Percentiles rank a stretch among this genome's conserved stretches.
Evolutionary conservation across 1,284 basidiomycete genomes (phyloP).

Genomic region (Ceratorhiza oryzae-sativae): DNA sequence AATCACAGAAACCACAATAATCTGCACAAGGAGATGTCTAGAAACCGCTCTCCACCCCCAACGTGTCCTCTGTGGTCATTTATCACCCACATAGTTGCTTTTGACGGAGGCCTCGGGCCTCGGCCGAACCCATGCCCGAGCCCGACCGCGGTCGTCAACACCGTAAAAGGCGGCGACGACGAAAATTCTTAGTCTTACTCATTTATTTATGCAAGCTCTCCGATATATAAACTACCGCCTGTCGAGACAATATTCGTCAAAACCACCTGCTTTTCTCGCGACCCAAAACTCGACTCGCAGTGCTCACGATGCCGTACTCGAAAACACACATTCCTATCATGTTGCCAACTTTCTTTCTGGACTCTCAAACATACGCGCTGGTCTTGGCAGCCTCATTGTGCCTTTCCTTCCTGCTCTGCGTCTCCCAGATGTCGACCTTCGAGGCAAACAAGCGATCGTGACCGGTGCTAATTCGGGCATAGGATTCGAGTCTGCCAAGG

Average conservation of each 20-base stretch:
- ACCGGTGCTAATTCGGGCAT: conserved; percentile 57
- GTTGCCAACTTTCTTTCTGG: conserved; percentile 23
- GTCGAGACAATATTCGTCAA: background rate
- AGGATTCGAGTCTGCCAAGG: conserved; percentile 54
- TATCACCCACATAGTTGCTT: background rate
- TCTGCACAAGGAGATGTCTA: no score
- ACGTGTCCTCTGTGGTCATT: background rate
- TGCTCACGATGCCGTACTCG: conserved; percentile 29
- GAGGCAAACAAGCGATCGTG: conserved; percentile 50
- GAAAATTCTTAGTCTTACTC: background rate
- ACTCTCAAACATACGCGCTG: conserved; percentile 8
- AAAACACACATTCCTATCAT: conserved; percentile 9
- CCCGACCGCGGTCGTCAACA: background rate
- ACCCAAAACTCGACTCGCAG: background rate
- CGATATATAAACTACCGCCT: background rate
- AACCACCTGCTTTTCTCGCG: background rate
- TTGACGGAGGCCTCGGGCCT: background rate
- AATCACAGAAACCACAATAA: no score
- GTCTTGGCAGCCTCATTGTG: conserved; percentile 19
- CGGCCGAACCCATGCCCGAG: conserved; percentile 24
- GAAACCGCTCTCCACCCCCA: no score
- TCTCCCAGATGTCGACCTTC: conserved; percentile 25
- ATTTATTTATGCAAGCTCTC: background rate
- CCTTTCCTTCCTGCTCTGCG: conserved; percentile 28
- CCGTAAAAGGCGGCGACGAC: no score